A percentile compares a stretch with the other conserved stretches of the same genome.
Evolutionary conservation across 2,329 filamentous ascomycete genomes (phyloP).

Genomic region (Venturia asperata): DNA sequence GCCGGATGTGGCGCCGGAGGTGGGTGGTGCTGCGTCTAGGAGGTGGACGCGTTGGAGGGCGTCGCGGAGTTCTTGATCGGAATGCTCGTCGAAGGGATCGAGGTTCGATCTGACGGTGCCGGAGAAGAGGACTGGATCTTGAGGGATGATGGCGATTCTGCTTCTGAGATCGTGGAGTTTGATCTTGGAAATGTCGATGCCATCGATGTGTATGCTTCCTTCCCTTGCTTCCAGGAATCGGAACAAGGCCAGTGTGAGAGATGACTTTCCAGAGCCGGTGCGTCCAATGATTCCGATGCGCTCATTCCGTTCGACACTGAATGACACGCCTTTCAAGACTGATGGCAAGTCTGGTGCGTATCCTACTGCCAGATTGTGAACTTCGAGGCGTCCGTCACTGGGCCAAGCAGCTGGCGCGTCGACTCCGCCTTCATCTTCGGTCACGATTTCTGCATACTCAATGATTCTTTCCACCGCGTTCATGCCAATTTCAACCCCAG

Average conservation of each 20-base stretch:
- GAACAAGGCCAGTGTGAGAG: conserved; percentile 67
- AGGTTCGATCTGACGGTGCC: conserved; percentile 71
- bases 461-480: conserved; percentile 69
- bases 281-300: conserved; percentile 58
- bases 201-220: conserved; percentile 50
- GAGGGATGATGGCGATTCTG: conserved; percentile 73
- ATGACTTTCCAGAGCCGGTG: conserved; percentile 72
- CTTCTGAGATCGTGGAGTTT: conserved; percentile 62
- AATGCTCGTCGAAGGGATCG: conserved; percentile 66
- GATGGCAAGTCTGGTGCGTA: conserved; percentile 67
- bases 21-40: conserved; percentile 26
- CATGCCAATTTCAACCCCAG: conserved; percentile 62
- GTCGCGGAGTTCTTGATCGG: conserved; percentile 61
- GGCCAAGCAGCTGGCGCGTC: conserved; percentile 68
- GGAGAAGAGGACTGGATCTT: conserved; percentile 75
- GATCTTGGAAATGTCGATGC: conserved; percentile 66
- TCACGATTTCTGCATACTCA: conserved; percentile 61
- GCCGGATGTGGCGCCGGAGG: background rate
- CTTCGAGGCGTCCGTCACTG: conserved; percentile 62
- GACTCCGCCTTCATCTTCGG: conserved; percentile 48
- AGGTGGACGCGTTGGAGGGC: conserved; percentile 65
- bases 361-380: conserved; percentile 62
- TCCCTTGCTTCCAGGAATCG: conserved; percentile 58
- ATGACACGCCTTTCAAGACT: conserved; percentile 62
- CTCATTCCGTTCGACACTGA: conserved; percentile 59